Conservation (phyloP, 2,329 filamentous ascomycete genomes). For the Venturia oleaginea region DNA sequence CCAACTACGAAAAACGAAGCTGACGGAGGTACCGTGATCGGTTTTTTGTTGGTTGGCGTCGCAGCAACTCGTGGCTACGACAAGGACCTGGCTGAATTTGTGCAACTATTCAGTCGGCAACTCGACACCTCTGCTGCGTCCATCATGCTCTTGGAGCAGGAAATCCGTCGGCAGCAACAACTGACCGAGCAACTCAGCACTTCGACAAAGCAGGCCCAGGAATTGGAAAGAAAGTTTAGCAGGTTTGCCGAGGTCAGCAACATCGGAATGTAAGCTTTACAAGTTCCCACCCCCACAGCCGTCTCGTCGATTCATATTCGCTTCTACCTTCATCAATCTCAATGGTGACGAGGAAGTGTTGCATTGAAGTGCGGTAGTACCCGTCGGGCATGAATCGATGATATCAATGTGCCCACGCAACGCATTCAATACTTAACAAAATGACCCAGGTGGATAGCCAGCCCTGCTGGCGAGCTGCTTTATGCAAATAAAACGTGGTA, state of each 20-base stretch:
- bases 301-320: not conserved
- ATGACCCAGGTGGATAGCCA: not conserved
- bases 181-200: constrained; percentile 8
- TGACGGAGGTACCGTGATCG: constrained; percentile 13
- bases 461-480: not conserved
- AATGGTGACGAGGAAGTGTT: no score
- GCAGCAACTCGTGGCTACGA: constrained; percentile 13
- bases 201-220: constrained; percentile 19
- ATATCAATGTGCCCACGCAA: no score
- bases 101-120: constrained; percentile 10
- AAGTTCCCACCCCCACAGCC: constrained; percentile 1
- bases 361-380: no score
- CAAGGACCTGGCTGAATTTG: constrained; percentile 10
- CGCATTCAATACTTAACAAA: not conserved
- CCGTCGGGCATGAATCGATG: no score
- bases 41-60: constrained; percentile 14
- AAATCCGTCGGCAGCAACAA: constrained; percentile 13
- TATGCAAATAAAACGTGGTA: constrained; percentile 8
- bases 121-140: constrained; percentile 13
- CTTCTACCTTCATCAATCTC: no score
- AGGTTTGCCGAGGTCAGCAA: constrained; percentile 31
- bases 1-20: constrained; percentile 11
- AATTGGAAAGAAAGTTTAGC: constrained; percentile 20
- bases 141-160: constrained; percentile 14
- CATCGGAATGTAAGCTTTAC: constrained; percentile 33